A percentile compares a stretch with the other conserved stretches of the same genome.
Evolutionary conservation across 2,329 filamentous ascomycete genomes (phyloP).

Genomic region (Aotearoamyces nothofagi): DNA sequence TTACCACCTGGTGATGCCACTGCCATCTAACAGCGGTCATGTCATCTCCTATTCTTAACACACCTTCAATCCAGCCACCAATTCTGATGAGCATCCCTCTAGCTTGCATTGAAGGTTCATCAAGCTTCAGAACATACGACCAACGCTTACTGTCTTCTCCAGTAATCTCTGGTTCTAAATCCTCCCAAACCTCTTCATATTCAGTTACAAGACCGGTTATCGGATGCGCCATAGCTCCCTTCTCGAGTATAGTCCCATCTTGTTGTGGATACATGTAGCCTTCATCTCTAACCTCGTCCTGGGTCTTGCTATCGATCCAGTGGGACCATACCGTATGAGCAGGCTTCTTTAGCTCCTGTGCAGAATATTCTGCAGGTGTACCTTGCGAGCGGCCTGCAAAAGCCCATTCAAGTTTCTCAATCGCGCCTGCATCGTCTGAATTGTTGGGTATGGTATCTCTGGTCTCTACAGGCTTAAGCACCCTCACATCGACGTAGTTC

Average conservation of each 20-base stretch:
- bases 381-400: constrained; percentile 9
- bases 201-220: constrained; percentile 10
- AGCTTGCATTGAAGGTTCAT: not conserved
- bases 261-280: constrained; percentile 12
- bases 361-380: constrained; percentile 1
- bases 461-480: not conserved
- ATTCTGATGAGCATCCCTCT: constrained; percentile 10
- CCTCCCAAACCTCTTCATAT: constrained; percentile 17
- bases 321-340: constrained; percentile 9
- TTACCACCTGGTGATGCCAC: too few relatives aligned
- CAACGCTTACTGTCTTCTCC: not conserved
- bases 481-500: not conserved
- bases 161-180: constrained; percentile 8
- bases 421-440: constrained; percentile 2
- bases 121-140: not conserved
- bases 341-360: not conserved
- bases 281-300: constrained; percentile 13
- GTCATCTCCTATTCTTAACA: constrained; percentile 7
- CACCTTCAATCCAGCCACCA: constrained; percentile 11
- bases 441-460: not conserved
- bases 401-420: constrained; percentile 10
- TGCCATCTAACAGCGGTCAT: constrained; percentile 10
- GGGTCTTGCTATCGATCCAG: constrained; percentile 5
- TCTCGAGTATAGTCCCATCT: constrained; percentile 12
- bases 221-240: constrained; percentile 9